These are phyloP conservation scores for Dendrobium nobile DNA, from an alignment of 106 monocot genomes.

Conservation along the genomic window DNA sequence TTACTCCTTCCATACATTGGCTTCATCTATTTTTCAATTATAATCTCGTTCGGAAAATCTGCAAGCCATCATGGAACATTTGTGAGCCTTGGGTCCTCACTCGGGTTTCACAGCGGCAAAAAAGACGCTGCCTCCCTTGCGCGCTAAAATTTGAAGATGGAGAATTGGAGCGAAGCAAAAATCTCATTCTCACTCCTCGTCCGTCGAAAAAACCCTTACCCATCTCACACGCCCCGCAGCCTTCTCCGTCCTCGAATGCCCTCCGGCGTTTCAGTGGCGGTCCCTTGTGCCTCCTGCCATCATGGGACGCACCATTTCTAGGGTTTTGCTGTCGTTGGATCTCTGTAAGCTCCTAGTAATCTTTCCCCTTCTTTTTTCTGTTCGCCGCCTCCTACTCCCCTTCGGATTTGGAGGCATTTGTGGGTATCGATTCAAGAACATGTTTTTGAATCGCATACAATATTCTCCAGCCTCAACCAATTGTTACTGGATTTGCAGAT, in stretches of 20 bases:
- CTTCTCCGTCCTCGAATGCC: not conserved
- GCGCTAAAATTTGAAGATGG: conserved; percentile 1
- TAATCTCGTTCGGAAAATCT: too few relatives aligned
- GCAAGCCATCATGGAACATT: too few relatives aligned
- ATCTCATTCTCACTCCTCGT: not conserved
- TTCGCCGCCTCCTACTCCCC: not conserved
- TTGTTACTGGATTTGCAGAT: not conserved
- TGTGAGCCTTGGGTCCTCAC: not conserved
- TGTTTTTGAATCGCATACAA: not conserved
- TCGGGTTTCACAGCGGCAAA: not conserved
- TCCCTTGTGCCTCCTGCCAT: not conserved
- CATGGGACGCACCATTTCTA: not conserved
- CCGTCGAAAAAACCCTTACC: not conserved
- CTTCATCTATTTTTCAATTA: too few relatives aligned
- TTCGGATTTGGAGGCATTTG: not conserved
- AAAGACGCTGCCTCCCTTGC: not conserved
- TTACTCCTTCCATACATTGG: too few relatives aligned
- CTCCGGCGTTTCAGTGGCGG: not conserved
- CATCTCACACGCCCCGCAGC: not conserved
- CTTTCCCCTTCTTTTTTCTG: not conserved
- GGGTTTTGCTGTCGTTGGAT: not conserved
- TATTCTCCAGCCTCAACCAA: not conserved
- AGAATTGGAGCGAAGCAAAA: not conserved
- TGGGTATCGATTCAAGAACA: not conserved
- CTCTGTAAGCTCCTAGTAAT: not conserved